A percentile compares a stretch with the other conserved stretches of the same genome.
Evolutionary conservation across 768 basidiomycete genomes (phyloP).

Genomic region (Floccularia luteovirens): DNA sequence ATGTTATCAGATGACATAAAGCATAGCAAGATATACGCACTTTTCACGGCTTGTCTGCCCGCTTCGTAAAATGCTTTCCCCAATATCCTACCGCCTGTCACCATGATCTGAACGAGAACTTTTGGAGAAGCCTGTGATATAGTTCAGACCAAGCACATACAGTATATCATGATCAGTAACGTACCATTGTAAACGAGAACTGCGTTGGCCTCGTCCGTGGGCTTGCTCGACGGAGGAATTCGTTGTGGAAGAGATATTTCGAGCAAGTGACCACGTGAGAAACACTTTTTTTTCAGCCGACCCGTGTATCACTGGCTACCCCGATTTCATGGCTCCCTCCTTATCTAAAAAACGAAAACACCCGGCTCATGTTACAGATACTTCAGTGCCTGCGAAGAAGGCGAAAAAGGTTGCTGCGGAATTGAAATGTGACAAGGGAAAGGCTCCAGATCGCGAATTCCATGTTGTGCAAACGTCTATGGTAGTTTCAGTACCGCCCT

Average conservation of each 20-base stretch:
- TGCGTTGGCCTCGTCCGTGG: not conserved
- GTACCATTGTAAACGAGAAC: conserved; percentile 7
- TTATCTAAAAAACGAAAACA: conserved; percentile 27
- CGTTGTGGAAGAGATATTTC: too few species aligned
- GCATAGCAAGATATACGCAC: conserved; percentile 36
- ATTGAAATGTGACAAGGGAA: conserved; percentile 22
- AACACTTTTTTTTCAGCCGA: not conserved
- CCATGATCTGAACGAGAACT: conserved; percentile 69
- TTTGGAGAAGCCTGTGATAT: conserved; percentile 64
- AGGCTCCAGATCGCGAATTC: conserved; percentile 49
- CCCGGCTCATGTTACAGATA: conserved; percentile 12
- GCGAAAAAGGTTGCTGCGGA: conserved; percentile 25
- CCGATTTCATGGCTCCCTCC: not conserved
- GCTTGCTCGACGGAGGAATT: too few species aligned
- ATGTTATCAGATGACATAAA: conserved; percentile 1
- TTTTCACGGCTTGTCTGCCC: conserved; percentile 87
- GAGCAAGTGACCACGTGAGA: conserved; percentile 11
- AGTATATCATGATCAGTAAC: not conserved
- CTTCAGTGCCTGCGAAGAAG: conserved; percentile 24
- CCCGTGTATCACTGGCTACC: not conserved
- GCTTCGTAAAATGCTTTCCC: conserved; percentile 91
- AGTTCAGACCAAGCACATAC: not conserved
- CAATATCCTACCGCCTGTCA: conserved; percentile 73
- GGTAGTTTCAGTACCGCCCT: conserved; percentile 70
- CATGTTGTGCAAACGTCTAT: conserved; percentile 56